A percentile compares a stretch with the other conserved stretches of the same genome.
Conservation (phyloP, 2,329 filamentous ascomycete species). For the Thielaviopsis euricoi region DNA sequence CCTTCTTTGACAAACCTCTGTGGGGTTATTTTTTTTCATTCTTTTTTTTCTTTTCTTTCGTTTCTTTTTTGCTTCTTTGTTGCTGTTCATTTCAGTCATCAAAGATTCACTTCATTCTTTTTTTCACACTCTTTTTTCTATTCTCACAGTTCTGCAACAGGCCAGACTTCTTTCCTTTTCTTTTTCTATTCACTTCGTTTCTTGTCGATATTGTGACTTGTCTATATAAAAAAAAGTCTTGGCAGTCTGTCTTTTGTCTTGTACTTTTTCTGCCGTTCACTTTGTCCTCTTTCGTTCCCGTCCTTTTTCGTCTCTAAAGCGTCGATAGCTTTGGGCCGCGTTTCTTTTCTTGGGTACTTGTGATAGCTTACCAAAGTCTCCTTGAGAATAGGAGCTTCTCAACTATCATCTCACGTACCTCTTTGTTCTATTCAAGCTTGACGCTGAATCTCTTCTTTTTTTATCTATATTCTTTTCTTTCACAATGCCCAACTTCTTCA, state of each 20-base stretch:
- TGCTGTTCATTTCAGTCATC: no score
- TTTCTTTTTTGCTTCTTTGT: neutral
- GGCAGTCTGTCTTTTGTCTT: neutral
- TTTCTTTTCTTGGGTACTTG: neutral
- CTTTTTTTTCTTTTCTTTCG: neutral
- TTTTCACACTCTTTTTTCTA: neutral
- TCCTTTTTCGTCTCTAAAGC: neutral
- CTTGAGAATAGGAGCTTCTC: neutral
- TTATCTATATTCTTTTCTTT: neutral
- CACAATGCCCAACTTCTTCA: constrained; percentile 7
- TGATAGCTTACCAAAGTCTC: neutral
- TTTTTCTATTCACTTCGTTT: neutral
- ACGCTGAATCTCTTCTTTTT: neutral
- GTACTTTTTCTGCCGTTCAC: neutral
- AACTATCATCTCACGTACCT: no score
- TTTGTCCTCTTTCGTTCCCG: neutral
- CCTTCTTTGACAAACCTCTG: neutral
- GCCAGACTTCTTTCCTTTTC: neutral
- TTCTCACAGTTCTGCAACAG: neutral
- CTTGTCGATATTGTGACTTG: neutral
- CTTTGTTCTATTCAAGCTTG: no score
- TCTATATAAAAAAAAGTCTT: no score
- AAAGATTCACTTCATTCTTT: neutral
- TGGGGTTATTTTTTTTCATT: neutral
- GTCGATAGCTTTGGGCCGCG: neutral